Evolutionary conservation across 257 asterid genomes (phyloP).

Genomic region (Solanum rostratum): DNA sequence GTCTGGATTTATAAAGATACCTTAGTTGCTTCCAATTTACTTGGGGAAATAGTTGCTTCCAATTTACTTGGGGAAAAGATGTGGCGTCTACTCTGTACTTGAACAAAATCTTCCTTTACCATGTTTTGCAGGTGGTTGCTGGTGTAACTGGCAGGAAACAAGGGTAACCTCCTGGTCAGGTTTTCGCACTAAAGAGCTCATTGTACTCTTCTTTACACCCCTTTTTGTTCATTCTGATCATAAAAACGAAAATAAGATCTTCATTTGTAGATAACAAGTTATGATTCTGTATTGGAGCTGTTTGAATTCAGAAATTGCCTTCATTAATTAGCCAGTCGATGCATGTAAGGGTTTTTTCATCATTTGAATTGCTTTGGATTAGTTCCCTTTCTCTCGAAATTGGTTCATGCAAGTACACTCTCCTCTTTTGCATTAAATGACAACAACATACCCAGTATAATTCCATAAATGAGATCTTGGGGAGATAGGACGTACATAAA

Average conservation of each 20-base stretch:
- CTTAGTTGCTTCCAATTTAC: neutral
- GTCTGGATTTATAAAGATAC: neutral
- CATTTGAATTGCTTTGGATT: neutral
- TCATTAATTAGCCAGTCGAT: neutral
- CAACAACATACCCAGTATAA: neutral
- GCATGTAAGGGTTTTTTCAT: neutral
- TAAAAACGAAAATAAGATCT: neutral
- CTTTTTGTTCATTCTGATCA: neutral
- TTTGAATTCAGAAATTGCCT: neutral
- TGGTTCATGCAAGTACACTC: neutral
- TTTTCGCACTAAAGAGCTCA: neutral
- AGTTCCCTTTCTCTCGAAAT: neutral
- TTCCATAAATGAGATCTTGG: neutral
- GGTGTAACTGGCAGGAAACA: conserved; percentile 59
- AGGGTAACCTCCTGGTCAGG: neutral
- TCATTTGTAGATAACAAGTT: neutral
- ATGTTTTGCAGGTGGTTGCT: conserved; percentile 54
- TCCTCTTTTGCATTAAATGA: neutral
- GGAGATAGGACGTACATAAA: neutral
- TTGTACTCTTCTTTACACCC: neutral
- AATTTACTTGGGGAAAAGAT: neutral
- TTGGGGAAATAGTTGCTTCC: too few relatives aligned
- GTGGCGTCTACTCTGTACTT: neutral
- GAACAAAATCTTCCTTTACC: neutral
- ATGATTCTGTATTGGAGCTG: neutral